phyloP scores from a whole-genome alignment of 2,329 filamentous ascomycete species.

The Colletotrichum spaethianum region DNA sequence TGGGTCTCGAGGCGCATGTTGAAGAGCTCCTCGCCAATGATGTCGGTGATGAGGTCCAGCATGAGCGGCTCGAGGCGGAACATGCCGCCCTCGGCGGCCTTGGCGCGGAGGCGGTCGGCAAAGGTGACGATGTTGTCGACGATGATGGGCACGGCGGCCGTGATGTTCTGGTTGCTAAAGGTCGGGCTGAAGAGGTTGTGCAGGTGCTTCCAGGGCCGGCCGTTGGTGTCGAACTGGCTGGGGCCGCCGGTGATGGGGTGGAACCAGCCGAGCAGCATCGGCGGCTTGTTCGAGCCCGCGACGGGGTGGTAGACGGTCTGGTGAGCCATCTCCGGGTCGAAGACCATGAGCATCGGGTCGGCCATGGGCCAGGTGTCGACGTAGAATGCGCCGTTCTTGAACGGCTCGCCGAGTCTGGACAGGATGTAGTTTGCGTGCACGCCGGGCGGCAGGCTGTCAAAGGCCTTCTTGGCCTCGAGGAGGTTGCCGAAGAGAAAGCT shows the following conservation, averaged over 20 bases:
- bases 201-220: constrained; percentile 48
- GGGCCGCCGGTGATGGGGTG: constrained; percentile 49
- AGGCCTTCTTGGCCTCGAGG: constrained; percentile 47
- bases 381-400: constrained; percentile 48
- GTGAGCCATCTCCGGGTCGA: constrained; percentile 49
- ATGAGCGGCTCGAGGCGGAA: constrained; percentile 47
- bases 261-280: constrained; percentile 48
- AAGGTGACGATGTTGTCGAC: constrained; percentile 49
- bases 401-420: constrained; percentile 31
- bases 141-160: constrained; percentile 47
- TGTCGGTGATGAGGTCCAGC: constrained; percentile 51
- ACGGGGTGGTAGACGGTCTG: constrained; percentile 48
- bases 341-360: constrained; percentile 47
- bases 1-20: constrained; percentile 51
- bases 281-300: constrained; percentile 47
- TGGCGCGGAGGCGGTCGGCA: constrained; percentile 45
- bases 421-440: constrained; percentile 30
- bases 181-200: constrained; percentile 49
- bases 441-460: constrained; percentile 34
- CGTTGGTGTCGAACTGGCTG: constrained; percentile 52
- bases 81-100: constrained; percentile 39
- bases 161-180: constrained; percentile 51
- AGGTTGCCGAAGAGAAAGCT: constrained; percentile 49
- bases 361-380: constrained; percentile 49
- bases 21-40: constrained; percentile 50